Evolutionary conservation across 2,329 filamentous ascomycete species (phyloP), one percentile per base, ranked within the genome.

Genomic region (Nemania sp.): DNA sequence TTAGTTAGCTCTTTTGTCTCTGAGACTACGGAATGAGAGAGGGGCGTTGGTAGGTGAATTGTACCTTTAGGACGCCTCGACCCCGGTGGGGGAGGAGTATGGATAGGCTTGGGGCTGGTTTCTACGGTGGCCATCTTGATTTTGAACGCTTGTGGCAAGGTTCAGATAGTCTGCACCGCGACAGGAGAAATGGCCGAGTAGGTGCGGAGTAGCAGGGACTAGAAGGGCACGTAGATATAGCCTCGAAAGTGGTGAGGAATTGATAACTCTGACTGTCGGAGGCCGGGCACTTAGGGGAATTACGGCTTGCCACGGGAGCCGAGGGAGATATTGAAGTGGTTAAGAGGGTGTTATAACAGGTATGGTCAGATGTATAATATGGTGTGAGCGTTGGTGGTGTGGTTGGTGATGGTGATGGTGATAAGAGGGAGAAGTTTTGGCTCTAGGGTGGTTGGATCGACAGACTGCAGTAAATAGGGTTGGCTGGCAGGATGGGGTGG

Each of bases 31-130:
- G 11, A 23, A 30, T 11, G 33, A 19, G 11, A 42, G n/a, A 15
- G 11, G 14, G 5, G 34, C 15, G 6, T 11, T 6, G 9, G n/a
- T 5, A 17, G 22, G 1, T 12, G 19, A 22, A 14, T 2, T 2
- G 37, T 66, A 70, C 68, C 67, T 63, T 64, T 65, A 5, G 68
- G 68, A 33, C 68, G 67, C 58, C 67, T 65, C 37, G 54, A 51
- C 44, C 50, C 56, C 33, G 56, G 49, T 6, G 54, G 44, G 12
- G 64, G 52, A 20, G 65, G 62, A 9, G 39, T 30, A 53, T 69
- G 65, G 41, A 63, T 46, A 20, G 55, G n/a, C 36, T 64, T 54
- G 40, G 65, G 61, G 36, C 62, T 67, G 37, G 55, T 65, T 45
- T 69, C 59, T 23, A 68, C 63, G 23, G 64, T 61, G 26, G 66